phyloP scores from a whole-genome alignment of 768 basidiomycete species.

The Boletales sp. region DNA sequence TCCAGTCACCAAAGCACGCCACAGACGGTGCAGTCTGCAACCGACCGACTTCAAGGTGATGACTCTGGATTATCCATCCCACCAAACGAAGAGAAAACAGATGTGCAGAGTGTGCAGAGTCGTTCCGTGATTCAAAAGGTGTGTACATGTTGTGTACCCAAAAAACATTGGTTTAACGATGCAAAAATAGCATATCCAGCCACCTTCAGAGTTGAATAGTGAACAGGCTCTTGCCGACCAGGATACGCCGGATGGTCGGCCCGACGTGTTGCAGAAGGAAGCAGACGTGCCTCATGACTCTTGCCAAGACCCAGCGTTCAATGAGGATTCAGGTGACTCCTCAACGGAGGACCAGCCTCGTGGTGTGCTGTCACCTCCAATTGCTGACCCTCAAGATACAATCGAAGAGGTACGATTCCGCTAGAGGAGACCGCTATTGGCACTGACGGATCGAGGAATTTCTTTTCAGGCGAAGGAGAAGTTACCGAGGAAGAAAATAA shows the following conservation, averaged over 20 bases:
- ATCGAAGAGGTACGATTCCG: neutral
- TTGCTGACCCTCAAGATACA: neutral
- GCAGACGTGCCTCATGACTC: neutral
- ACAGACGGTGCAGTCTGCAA: no score
- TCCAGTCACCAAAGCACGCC: no score
- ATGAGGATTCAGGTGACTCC: neutral
- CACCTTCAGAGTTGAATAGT: neutral
- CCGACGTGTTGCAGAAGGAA: neutral
- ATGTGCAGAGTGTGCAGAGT: no score
- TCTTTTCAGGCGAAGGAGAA: neutral
- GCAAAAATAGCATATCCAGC: neutral
- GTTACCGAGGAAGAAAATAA: neutral
- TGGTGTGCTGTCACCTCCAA: neutral
- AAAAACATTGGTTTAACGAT: neutral
- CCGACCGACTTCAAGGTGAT: no score
- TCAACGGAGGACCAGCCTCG: neutral
- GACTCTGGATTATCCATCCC: no score
- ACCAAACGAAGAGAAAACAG: no score
- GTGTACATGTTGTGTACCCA: no score
- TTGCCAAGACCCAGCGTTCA: neutral
- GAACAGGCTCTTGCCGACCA: neutral
- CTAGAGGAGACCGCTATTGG: neutral
- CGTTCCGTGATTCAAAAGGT: no score
- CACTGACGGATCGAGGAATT: no score
- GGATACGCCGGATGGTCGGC: neutral